Evolutionary conservation across 2,329 filamentous ascomycete species (phyloP).

Genomic region (Trichoderma lentiforme): DNA sequence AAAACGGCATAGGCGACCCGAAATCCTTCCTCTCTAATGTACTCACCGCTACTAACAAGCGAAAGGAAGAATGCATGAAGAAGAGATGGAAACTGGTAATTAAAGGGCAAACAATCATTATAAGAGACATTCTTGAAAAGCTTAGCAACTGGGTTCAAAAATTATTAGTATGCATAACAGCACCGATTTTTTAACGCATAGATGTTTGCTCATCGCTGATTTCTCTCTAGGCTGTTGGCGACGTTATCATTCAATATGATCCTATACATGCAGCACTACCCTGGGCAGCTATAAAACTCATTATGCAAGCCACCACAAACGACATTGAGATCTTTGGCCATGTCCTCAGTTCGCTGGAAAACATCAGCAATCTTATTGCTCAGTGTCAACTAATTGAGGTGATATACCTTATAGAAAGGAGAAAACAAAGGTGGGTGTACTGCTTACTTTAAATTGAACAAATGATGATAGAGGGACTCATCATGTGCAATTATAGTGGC

Average conservation of each 20-base stretch:
- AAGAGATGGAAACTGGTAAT: not conserved
- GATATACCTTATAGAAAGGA: not conserved
- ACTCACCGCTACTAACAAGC: not conserved
- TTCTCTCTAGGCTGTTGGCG: slow-evolving; percentile 12
- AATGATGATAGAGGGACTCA: not conserved
- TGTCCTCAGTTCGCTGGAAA: slow-evolving; percentile 2
- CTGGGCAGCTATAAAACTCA: slow-evolving; percentile 19
- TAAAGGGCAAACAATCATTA: not conserved
- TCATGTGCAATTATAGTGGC: not conserved
- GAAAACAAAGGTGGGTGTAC: not conserved
- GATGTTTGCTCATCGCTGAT: not conserved
- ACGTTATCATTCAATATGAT: slow-evolving; percentile 8
- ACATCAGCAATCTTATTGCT: slow-evolving; percentile 1
- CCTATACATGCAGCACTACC: slow-evolving; percentile 18
- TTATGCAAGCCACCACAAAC: not conserved
- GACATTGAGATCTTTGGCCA: not conserved
- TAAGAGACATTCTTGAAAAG: not conserved
- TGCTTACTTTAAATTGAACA: not conserved
- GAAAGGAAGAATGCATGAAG: slow-evolving; percentile 6
- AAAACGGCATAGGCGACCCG: not conserved
- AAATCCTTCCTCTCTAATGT: not conserved
- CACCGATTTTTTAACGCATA: too few species aligned
- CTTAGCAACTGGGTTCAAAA: slow-evolving; percentile 3
- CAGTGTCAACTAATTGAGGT: not conserved
- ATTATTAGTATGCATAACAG: not conserved